Evolutionary conservation across 441 rosid species (phyloP).

Genomic region (Biscutella laevigata): DNA sequence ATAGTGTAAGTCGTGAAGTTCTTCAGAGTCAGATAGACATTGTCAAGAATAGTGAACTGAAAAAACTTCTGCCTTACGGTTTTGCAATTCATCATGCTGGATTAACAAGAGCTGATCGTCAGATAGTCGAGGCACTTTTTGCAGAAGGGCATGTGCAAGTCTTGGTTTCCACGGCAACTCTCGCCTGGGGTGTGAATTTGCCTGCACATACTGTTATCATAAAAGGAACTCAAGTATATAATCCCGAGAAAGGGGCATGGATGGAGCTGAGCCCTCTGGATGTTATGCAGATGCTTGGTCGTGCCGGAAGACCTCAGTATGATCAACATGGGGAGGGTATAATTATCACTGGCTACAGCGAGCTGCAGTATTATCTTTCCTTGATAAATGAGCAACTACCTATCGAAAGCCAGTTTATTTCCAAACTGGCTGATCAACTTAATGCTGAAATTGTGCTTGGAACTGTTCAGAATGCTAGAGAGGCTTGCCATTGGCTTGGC

Average conservation of each 20-base stretch:
- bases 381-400: conserved; percentile 96
- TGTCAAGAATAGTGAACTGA: conserved; percentile 74
- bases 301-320: conserved; percentile 96
- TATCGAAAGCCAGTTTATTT: conserved; percentile 86
- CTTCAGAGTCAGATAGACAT: conserved; percentile 63
- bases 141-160: conserved; percentile 67
- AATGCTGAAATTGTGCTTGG: conserved; percentile 98
- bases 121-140: conserved; percentile 80
- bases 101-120: conserved; percentile 71
- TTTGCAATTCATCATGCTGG: conserved; percentile 98
- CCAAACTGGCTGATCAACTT: conserved; percentile 92
- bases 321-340: conserved; percentile 88
- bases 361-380: conserved; percentile 79
- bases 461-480: conserved; percentile 88
- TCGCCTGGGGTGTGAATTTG: conserved; percentile 97
- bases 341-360: conserved; percentile 81
- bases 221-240: conserved; percentile 87
- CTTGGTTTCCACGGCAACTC: conserved; percentile 92
- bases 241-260: conserved; percentile 99
- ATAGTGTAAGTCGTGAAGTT: conserved; percentile 73
- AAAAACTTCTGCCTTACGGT: conserved; percentile 78
- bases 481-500: conserved; percentile 94
- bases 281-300: conserved; percentile 98
- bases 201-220: conserved; percentile 94
- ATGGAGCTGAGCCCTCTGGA: conserved; percentile 86